Evolutionary conservation across 148 eudicot species (phyloP).

Genomic region (Polygonum maritimum): DNA sequence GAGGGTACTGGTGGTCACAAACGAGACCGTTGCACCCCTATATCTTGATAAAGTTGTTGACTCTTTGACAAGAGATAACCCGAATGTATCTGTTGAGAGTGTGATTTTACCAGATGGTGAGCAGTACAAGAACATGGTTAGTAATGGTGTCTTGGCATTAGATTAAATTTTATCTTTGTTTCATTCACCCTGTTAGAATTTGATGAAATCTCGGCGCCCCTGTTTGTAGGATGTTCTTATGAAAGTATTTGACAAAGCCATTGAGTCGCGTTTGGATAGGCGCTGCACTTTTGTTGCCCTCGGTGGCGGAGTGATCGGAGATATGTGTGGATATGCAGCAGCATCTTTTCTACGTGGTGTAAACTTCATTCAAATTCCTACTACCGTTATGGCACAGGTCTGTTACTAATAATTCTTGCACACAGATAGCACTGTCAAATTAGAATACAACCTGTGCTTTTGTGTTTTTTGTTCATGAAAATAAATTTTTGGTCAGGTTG

Average conservation of each 20-base stretch:
- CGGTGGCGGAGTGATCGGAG: constrained; percentile 98
- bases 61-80: constrained; percentile 73
- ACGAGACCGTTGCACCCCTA: constrained; percentile 83
- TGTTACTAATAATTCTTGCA: not conserved
- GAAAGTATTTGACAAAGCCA: constrained; percentile 96
- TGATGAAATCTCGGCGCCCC: constrained; percentile 8
- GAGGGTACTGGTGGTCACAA: constrained; percentile 89
- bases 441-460: not conserved
- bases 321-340: constrained; percentile 99
- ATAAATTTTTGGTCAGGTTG: constrained; percentile 42
- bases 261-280: constrained; percentile 84
- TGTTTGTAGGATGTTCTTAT: constrained; percentile 60
- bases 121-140: constrained; percentile 85
- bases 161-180: not conserved
- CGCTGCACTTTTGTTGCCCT: constrained; percentile 92
- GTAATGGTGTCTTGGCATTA: constrained; percentile 33
- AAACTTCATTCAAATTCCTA: constrained; percentile 95
- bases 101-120: constrained; percentile 95
- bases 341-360: constrained; percentile 95
- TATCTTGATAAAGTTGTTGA: constrained; percentile 83
- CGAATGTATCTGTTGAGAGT: constrained; percentile 67
- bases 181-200: not conserved
- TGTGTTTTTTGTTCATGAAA: constrained; percentile 4
- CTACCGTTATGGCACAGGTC: constrained; percentile 99
- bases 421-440: not conserved